A percentile compares a stretch with the other conserved stretches of the same genome.
Evolutionary conservation across 306 rosid species (phyloP).

Genomic region (Cucumis melo): DNA sequence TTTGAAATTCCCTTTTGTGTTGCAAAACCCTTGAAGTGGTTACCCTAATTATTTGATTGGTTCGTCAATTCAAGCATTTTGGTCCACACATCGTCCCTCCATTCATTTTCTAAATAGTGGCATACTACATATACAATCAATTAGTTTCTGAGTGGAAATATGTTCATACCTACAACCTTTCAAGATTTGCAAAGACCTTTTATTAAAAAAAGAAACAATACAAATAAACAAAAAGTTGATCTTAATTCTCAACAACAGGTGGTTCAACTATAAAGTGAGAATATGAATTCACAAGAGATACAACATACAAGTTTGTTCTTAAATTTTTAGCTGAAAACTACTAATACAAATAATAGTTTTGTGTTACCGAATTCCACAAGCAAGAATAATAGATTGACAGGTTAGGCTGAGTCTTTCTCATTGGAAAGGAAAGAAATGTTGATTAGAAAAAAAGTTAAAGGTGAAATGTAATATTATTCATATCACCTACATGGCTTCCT

Average conservation of each 20-base stretch:
- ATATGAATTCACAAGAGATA: background rate
- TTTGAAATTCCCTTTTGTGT: background rate
- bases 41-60: background rate
- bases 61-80: background rate
- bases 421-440: background rate
- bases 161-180: background rate
- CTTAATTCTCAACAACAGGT: background rate
- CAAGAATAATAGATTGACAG: background rate
- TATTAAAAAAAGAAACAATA: no score
- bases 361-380: background rate
- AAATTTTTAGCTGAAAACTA: background rate
- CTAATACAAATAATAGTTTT: background rate
- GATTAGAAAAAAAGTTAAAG: background rate
- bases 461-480: background rate
- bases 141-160: background rate
- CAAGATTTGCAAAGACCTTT: no score
- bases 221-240: background rate
- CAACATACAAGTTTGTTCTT: background rate
- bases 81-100: background rate
- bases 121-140: background rate
- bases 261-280: background rate
- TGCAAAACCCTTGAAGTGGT: background rate
- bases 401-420: background rate
- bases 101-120: background rate
- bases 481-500: slow-evolving; percentile 41